Base-by-base conservation (phyloP, 345 rosid species). In the Populus davidiana region DNA sequence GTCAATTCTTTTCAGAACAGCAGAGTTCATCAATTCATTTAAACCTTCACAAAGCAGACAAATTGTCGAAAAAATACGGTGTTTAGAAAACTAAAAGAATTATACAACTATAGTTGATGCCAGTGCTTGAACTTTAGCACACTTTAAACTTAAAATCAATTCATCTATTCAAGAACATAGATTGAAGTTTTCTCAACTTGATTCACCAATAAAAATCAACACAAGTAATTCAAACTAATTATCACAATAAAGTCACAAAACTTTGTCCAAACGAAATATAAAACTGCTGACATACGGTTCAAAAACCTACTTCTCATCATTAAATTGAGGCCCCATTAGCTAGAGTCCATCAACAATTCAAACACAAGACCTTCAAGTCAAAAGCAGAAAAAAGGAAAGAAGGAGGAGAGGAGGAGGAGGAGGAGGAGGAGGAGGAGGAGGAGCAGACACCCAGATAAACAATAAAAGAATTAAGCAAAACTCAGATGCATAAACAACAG, bases 391-490 rank as follows among this genome's bases (percentile, higher is more conserved):
- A 23, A 56, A 59, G 44, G 78, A 33, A 29, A 20, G 62, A 35
- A 54, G 78, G n/a, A 27, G 9, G 2, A 38, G 17, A 44, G 68
- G 72, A 78, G 36, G 36, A 31, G 33, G 33, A n/a, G n/a, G n/a
- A n/a, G n/a, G n/a, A 27, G 9, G 2, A 38, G 17, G n/a, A 44
- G 68, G 72, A 78, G 36, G 36, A 10, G 27, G 73, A 29, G 1
- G 25, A 77, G 29, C 67, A 31, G 77, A 52, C 59, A 70, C 67
- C 69, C 54, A 29, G 67, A 73, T 21, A 36, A 62, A 21, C 29
- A 82, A 71, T 66, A 39, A 47, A 71, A 25, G 39, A 80, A 33
- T 36, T 47, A 49, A 77, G 59, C 71, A 8, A 72, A 44, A 67
- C 73, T 36, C 75, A 71, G 39, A 54, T 36, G 74, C 50, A 68